Evolutionary conservation across 139 green algal genomes (phyloP).

Genomic region (Coelastrella sp.): DNA sequence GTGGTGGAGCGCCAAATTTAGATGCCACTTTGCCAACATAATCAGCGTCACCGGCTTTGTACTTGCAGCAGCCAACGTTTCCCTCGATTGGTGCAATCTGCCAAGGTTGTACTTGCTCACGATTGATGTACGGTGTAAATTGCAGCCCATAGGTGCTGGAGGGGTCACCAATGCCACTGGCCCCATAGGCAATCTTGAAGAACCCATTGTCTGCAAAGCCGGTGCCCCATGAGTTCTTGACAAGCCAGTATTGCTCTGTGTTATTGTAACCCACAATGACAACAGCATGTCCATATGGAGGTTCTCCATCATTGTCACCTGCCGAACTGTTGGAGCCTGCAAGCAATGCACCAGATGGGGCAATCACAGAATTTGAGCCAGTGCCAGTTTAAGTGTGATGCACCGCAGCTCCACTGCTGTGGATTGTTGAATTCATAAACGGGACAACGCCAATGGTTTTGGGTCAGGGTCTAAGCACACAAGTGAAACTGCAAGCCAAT

Average conservation of each 20-base stretch:
- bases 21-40: background rate
- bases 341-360: too few relatives aligned
- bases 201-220: background rate
- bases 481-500: too few relatives aligned
- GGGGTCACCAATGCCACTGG: background rate
- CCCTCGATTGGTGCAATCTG: background rate
- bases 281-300: background rate
- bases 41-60: background rate
- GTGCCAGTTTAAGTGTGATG: too few relatives aligned
- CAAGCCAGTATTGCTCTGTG: background rate
- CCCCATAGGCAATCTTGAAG: background rate
- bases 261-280: background rate
- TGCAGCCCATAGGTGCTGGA: background rate
- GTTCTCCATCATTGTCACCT: too few relatives aligned
- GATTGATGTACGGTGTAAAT: background rate
- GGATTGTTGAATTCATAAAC: too few relatives aligned
- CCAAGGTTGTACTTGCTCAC: background rate
- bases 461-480: too few relatives aligned
- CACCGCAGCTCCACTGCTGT: too few relatives aligned
- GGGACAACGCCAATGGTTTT: too few relatives aligned
- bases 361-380: too few relatives aligned
- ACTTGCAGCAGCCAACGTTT: background rate
- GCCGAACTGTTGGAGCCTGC: too few relatives aligned
- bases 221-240: background rate
- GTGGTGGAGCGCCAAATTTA: background rate